Evolutionary conservation across 2,329 filamentous ascomycete genomes (phyloP).

Genomic region (Cyanodermella asteris): DNA sequence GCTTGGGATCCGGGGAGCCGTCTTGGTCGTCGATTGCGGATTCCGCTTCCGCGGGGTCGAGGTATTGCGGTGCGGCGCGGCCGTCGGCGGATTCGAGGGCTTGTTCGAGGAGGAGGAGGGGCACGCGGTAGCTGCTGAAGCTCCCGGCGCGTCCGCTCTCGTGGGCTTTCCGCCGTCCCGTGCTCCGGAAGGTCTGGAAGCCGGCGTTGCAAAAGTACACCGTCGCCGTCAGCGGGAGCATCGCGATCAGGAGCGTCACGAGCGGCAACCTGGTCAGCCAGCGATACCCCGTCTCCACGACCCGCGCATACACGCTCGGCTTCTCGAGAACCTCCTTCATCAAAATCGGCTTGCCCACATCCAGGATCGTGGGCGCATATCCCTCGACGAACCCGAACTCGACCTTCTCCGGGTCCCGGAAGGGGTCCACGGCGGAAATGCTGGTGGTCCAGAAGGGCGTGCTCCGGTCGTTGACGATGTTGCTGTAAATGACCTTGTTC

Average conservation of each 20-base stretch:
- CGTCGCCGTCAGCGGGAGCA: slow-evolving; percentile 51
- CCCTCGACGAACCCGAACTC: slow-evolving; percentile 53
- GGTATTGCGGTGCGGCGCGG: slow-evolving; percentile 47
- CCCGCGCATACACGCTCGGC: slow-evolving; percentile 15
- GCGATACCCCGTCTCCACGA: slow-evolving; percentile 15
- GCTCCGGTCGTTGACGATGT: slow-evolving; percentile 67
- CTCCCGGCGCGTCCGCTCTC: slow-evolving; percentile 47
- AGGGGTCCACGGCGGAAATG: slow-evolving; percentile 61
- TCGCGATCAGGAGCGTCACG: slow-evolving; percentile 39
- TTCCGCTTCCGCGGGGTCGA: slow-evolving; percentile 32
- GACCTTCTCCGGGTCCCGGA: slow-evolving; percentile 40
- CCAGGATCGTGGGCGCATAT: slow-evolving; percentile 54
- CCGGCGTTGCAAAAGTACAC: slow-evolving; percentile 55
- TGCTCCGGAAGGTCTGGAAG: slow-evolving; percentile 55
- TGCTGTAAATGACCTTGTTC: slow-evolving; percentile 58
- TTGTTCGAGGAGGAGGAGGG: slow-evolving; percentile 57
- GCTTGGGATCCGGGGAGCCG: slow-evolving; percentile 6
- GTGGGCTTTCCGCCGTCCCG: slow-evolving; percentile 53
- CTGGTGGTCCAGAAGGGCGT: slow-evolving; percentile 66
- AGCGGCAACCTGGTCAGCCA: slow-evolving; percentile 37
- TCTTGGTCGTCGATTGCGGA: slow-evolving; percentile 3
- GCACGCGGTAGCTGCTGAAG: slow-evolving; percentile 50
- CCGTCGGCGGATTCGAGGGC: slow-evolving; percentile 53
- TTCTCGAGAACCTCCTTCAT: slow-evolving; percentile 18
- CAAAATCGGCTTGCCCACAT: slow-evolving; percentile 39